Conservation (phyloP, 164 flowering plant genomes). For the Magnolia changhungtana region DNA sequence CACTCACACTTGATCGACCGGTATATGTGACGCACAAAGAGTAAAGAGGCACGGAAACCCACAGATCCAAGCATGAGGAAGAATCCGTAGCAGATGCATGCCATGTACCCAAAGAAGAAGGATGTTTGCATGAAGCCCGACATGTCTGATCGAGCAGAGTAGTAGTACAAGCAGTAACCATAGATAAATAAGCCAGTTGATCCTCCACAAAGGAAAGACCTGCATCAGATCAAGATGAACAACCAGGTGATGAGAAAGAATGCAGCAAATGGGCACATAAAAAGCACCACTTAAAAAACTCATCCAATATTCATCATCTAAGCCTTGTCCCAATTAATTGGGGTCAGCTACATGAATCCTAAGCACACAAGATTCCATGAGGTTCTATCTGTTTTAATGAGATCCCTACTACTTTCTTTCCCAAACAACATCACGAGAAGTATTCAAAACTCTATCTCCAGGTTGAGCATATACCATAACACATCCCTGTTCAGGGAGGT, state of each 20-base stretch:
- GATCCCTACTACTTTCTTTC: no score
- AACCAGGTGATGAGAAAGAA: background rate
- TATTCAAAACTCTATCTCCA: no score
- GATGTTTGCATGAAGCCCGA: constrained; percentile 46
- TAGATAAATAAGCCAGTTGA: constrained; percentile 38
- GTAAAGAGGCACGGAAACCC: constrained; percentile 42
- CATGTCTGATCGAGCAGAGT: constrained; percentile 41
- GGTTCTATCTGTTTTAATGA: no score
- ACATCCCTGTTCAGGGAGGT: no score
- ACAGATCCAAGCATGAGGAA: constrained; percentile 41
- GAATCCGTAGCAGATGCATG: constrained; percentile 44
- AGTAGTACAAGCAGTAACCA: constrained; percentile 40
- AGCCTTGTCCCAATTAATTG: no score
- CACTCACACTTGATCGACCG: constrained; percentile 44
- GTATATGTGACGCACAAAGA: constrained; percentile 43
- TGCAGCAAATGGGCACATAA: background rate
- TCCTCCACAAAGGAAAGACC: constrained; percentile 41
- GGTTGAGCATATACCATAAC: no score
- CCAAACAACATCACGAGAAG: no score
- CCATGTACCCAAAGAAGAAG: constrained; percentile 45
- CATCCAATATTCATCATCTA: background rate
- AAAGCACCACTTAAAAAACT: background rate
- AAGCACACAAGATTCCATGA: no score
- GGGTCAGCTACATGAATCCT: no score
- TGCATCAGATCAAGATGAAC: constrained; percentile 14